phyloP scores from a whole-genome alignment of 306 rosid genomes.

The Gillenia trifoliata region DNA sequence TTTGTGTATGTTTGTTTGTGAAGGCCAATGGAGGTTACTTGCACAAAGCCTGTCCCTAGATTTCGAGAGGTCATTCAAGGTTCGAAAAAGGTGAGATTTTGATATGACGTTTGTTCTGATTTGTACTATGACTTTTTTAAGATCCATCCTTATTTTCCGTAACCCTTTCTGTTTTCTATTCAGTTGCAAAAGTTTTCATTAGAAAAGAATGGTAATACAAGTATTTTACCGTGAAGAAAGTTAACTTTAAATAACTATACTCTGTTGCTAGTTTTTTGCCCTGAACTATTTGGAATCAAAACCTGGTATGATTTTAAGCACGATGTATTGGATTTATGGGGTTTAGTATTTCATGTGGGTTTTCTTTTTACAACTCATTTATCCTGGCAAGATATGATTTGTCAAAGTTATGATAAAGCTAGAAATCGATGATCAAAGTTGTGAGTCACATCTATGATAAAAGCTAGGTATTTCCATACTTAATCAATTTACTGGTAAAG shows the following conservation, averaged over 20 bases:
- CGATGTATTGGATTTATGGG: neutral
- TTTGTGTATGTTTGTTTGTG: constrained; percentile 13
- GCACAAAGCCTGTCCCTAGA: constrained; percentile 40
- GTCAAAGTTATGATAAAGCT: neutral
- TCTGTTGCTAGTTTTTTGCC: neutral
- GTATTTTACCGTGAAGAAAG: neutral
- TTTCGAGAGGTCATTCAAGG: constrained; percentile 70
- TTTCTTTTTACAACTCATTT: neutral
- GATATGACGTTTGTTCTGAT: neutral
- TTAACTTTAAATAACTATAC: neutral
- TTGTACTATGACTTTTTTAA: neutral
- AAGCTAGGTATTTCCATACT: neutral
- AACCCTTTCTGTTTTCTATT: neutral
- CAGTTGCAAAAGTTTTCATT: neutral
- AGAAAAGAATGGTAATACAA: neutral
- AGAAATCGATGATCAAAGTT: neutral
- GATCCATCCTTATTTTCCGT: neutral
- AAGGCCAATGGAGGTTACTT: constrained; percentile 90
- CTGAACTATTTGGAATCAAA: neutral
- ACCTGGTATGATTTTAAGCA: neutral
- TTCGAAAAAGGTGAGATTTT: constrained; percentile 61
- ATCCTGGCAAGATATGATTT: neutral
- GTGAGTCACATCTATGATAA: neutral
- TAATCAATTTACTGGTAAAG: neutral
- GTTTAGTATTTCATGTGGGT: neutral